Base-by-base conservation (phyloP, 495 filamentous ascomycete species). In the Chaetomidium leptoderma region DNA sequence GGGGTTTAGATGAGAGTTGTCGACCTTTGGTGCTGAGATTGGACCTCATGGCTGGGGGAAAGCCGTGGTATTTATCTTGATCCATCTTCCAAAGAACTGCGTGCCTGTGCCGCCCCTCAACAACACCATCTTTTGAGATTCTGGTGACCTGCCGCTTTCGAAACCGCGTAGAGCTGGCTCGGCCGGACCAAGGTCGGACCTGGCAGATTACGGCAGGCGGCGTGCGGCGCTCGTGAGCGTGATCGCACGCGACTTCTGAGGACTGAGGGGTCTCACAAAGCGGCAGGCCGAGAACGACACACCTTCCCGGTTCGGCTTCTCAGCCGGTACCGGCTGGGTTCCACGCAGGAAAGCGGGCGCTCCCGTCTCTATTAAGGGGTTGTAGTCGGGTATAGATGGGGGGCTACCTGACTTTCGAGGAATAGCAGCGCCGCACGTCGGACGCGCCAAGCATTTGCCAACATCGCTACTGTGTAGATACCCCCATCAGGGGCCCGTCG, bases 291-390 rank as follows among this genome's bases (percentile, higher is more conserved):
- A 54, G 35, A 19, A n/a, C 32, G 36, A 55, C 19, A 59, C 64
- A 69, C 67, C 67, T 69, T 67, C 67, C 63, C 33, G 33, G 47
- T 69, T 69, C 37, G 64, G 64, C 21, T 19, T 30, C 23, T 60
- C 14, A 58, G 24, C 64, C 64, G 64, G 47, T 19, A 6, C 9
- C 23, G 24, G n/a, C 36, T 53, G 45, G 56, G 45, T 39, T 45
- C 50, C 39, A 39, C 47, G 47, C 33, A 49, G 32, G 37, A 32
- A 53, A 27, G 61, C 64, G 64, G 64, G 55, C 55, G 55, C 55
- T 66, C 64, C 64, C 61, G 56, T 21, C 9, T 3, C 43, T 14
- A 58, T 37, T 8, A 37, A 52, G 37, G 16, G 17, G 26, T 26
- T 21, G 19, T 19, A 40, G 33, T 37, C 14, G 8, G 27, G n/a